A percentile compares a stretch with the other conserved stretches of the same genome.
phyloP scores from a whole-genome alignment of 2,329 filamentous ascomycete genomes.

The Neonectria neomacrospora region DNA sequence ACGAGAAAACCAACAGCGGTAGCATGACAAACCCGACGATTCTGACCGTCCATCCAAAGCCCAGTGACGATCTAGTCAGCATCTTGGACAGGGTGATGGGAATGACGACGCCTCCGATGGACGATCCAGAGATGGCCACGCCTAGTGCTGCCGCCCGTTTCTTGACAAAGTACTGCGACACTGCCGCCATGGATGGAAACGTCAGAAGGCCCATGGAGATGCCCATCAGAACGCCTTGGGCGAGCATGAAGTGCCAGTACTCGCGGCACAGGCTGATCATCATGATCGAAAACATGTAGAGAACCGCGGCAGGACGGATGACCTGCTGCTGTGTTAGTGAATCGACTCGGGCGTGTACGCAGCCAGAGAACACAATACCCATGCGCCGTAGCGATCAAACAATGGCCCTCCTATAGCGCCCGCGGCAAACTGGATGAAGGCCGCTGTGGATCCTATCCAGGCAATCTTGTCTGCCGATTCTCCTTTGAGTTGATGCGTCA shows the following conservation, averaged over 20 bases:
- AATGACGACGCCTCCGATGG: constrained; percentile 64
- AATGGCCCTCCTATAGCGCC: constrained; percentile 31
- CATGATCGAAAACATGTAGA: constrained; percentile 35
- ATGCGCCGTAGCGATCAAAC: constrained; percentile 37
- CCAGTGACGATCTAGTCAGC: constrained; percentile 55
- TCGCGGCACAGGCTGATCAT: constrained; percentile 48
- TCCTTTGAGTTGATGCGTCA: constrained; percentile 48
- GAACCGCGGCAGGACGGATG: constrained; percentile 28
- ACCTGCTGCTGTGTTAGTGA: constrained; percentile 24
- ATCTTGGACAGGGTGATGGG: constrained; percentile 60
- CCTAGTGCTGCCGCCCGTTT: constrained; percentile 60
- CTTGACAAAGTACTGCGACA: constrained; percentile 60
- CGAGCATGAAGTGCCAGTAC: constrained; percentile 65
- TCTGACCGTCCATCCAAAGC: constrained; percentile 64
- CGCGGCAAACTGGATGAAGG: constrained; percentile 52
- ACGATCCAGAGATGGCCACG: constrained; percentile 57
- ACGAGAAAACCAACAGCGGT: constrained; percentile 54
- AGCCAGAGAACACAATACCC: constrained; percentile 10
- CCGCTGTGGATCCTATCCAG: constrained; percentile 56
- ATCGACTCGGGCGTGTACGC: accelerated
- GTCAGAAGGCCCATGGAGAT: constrained; percentile 53
- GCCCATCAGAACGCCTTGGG: constrained; percentile 59
- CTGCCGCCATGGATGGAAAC: constrained; percentile 57
- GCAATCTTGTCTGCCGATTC: constrained; percentile 49
- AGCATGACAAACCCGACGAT: constrained; percentile 63